A percentile compares a stretch with the other conserved stretches of the same genome.
phyloP scores from a whole-genome alignment of 495 filamentous ascomycete species.

The Oleoguttula mirabilis region DNA sequence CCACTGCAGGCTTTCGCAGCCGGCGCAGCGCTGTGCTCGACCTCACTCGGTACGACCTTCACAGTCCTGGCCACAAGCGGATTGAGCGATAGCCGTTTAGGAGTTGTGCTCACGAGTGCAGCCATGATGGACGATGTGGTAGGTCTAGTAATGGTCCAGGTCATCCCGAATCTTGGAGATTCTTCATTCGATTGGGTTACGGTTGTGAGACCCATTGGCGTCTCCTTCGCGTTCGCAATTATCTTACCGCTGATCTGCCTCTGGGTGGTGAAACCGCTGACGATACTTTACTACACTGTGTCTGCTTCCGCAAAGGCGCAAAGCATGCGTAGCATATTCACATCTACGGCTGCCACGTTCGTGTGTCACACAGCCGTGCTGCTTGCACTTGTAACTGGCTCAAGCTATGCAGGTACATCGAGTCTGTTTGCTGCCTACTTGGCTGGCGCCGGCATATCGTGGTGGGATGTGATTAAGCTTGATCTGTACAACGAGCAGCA shows the following conservation, averaged over 20 bases:
- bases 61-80: conserved; percentile 50
- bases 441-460: conserved; percentile 47
- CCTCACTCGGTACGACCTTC: conserved; percentile 69
- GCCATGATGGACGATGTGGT: conserved; percentile 79
- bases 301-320: neutral
- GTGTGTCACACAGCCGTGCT: conserved; percentile 35
- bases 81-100: conserved; percentile 49
- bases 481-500: neutral
- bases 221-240: conserved; percentile 45
- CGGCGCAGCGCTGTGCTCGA: conserved; percentile 65
- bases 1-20: conserved; percentile 58
- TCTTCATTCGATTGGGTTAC: conserved; percentile 32
- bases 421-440: conserved; percentile 60
- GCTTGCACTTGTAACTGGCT: conserved; percentile 42
- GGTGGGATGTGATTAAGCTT: conserved; percentile 35
- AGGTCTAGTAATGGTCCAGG: conserved; percentile 66
- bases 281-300: conserved; percentile 1
- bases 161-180: conserved; percentile 41
- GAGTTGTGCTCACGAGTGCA: conserved; percentile 55
- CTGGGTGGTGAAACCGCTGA: conserved; percentile 34
- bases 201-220: conserved; percentile 46
- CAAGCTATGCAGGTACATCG: conserved; percentile 54
- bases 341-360: conserved; percentile 8
- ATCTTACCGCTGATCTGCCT: conserved; percentile 36
- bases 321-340: conserved; percentile 12